phyloP scores from a whole-genome alignment of 1,139 yeast species.

The Saccharomyces hybrid region DNA sequence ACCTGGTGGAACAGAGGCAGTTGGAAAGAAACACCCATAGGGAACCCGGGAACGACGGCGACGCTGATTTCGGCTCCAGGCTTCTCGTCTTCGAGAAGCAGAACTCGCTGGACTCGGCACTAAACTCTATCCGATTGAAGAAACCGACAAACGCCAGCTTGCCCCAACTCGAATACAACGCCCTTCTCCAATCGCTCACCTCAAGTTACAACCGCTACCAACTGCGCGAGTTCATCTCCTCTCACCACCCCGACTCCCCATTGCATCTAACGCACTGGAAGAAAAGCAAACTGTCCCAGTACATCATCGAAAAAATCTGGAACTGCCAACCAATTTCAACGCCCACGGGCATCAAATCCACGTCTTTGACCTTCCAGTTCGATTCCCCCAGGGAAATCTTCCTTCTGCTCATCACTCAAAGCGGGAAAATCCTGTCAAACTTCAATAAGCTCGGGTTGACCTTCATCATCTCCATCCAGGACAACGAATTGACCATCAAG shows the following conservation, averaged over 20 bases:
- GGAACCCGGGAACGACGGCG: background rate
- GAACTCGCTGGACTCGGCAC: background rate
- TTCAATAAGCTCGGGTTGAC: constrained; percentile 27
- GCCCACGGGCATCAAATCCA: constrained; percentile 20
- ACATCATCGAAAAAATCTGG: constrained; percentile 39
- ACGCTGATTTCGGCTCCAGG: background rate
- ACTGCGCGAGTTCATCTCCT: background rate
- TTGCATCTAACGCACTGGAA: constrained; percentile 8
- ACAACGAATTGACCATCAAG: constrained; percentile 29
- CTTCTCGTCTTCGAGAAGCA: background rate
- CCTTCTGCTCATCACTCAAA: constrained; percentile 31
- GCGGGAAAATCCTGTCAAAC: constrained; percentile 36
- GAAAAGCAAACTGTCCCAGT: constrained; percentile 22
- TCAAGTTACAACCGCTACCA: constrained; percentile 5
- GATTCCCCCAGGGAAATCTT: constrained; percentile 18
- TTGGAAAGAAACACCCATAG: background rate
- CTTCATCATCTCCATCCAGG: constrained; percentile 31
- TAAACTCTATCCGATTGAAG: background rate
- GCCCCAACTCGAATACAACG: background rate
- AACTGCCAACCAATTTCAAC: constrained; percentile 16
- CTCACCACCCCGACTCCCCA: background rate
- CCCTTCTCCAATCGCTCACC: background rate
- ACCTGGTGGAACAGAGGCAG: background rate
- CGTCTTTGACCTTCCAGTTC: constrained; percentile 27
- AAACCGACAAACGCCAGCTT: background rate